Conservation (phyloP, 2,329 filamentous ascomycete genomes). For the Aspergillus caelatus region DNA sequence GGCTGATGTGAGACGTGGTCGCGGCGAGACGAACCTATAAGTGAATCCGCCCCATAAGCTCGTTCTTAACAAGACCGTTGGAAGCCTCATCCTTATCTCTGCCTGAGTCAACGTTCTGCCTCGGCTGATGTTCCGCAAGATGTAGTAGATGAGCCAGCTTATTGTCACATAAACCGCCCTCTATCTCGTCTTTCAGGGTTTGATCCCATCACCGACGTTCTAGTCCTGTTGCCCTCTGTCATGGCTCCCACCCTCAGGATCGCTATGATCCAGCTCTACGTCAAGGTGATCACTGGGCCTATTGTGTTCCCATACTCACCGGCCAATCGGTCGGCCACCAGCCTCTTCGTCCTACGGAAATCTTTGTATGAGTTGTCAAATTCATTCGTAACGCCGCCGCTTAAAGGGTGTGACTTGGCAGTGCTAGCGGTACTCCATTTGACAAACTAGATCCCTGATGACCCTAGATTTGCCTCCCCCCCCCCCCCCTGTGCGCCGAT, state of each 20-base stretch:
- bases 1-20: neutral
- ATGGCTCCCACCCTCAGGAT: conserved; percentile 11
- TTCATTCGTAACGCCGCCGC: conserved; percentile 51
- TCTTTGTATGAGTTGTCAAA: conserved; percentile 31
- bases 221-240: neutral
- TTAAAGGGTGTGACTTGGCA: conserved; percentile 53
- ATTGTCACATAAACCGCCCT: neutral
- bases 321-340: neutral
- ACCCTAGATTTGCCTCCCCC: conserved; percentile 52
- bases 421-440: conserved; percentile 61
- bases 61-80: neutral
- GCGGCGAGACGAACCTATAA: neutral
- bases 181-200: neutral
- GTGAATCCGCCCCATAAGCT: too few species aligned
- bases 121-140: neutral
- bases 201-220: neutral
- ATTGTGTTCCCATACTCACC: neutral
- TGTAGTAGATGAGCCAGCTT: neutral
- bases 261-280: conserved; percentile 10
- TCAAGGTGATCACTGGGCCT: conserved; percentile 7
- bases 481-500: conserved; percentile 45
- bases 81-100: neutral
- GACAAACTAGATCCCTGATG: conserved; percentile 54
- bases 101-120: neutral
- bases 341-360: conserved; percentile 8